Conservation (phyloP, 2,329 filamentous ascomycete genomes). For the Xylariaceae sp. region DNA sequence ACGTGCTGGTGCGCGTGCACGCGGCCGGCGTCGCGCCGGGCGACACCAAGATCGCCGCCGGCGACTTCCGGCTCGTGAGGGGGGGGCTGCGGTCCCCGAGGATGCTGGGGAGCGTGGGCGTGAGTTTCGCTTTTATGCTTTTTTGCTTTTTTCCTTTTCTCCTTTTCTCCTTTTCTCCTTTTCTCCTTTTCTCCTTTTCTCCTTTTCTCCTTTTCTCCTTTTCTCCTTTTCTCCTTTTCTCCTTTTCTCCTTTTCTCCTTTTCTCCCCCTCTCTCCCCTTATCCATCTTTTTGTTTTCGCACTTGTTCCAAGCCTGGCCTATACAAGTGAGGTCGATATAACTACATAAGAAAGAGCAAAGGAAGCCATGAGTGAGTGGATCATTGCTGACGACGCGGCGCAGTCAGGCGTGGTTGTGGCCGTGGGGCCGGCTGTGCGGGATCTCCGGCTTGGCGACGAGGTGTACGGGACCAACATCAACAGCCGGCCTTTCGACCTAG, state of each 20-base stretch:
- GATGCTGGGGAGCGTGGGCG: slow-evolving; percentile 7
- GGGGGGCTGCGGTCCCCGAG: slow-evolving; percentile 14
- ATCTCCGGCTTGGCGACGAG: slow-evolving; percentile 25
- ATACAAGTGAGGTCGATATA: too few relatives aligned
- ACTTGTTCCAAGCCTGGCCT: too few relatives aligned
- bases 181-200: too few relatives aligned
- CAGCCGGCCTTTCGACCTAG: slow-evolving; percentile 28
- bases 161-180: too few relatives aligned
- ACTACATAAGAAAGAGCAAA: too few relatives aligned
- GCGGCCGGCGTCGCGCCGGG: slow-evolving; percentile 28
- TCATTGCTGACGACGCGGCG: not conserved
- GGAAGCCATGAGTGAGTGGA: too few relatives aligned
- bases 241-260: too few relatives aligned
- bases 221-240: too few relatives aligned
- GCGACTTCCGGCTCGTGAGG: slow-evolving; percentile 17
- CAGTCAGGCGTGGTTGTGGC: slow-evolving; percentile 24
- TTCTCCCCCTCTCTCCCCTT: too few relatives aligned
- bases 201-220: too few relatives aligned
- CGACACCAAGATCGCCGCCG: slow-evolving; percentile 26
- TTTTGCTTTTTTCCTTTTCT: too few relatives aligned
- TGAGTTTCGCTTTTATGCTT: slow-evolving; percentile 4
- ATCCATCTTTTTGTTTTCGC: too few relatives aligned
- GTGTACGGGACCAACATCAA: slow-evolving; percentile 32
- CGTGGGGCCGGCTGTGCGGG: slow-evolving; percentile 21
- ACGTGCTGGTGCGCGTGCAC: slow-evolving; percentile 26